Base-by-base conservation (phyloP, 176 grass and related monocot species). In the Carex kokanica region DNA sequence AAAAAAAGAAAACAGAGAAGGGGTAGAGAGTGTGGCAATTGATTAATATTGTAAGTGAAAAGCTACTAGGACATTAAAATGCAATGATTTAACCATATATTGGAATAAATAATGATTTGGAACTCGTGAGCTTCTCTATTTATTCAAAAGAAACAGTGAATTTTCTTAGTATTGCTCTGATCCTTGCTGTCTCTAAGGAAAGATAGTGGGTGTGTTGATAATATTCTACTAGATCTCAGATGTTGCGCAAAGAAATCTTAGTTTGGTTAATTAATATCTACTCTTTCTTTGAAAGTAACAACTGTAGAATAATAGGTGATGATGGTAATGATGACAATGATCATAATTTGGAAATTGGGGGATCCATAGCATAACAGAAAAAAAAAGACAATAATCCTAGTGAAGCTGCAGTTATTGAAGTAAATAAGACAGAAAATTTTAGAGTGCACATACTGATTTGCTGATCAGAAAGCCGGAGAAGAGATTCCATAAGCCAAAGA, bases 391-490 rank as follows among this genome's bases (percentile, higher is more conserved):
- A 73, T 51, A 49, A 51, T 74, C 20, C 20, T 24, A 74, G 7
- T 67, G 5, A 67, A 18, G 41, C n/a, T 74, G 43, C 43, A 14
- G 17, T 27, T 27, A 49, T 52, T 52, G 47, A 74, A 51, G 21
- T 53, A 12, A 74, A 69, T 17, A 18, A 15, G 3, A 16, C 12
- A 65, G 9, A 64, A 52, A 40, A 60, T 11, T 52, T 61, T 13
- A 38, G 43, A 45, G 17, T 9, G 53, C 0, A 85, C 82, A 78
- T 91, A 98, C 92, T 0, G 90, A 58, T 74, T 85, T 88, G 3
- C 89, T 92, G 61, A 95, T 89, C 24, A 95, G 29, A 71, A 88
- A 98, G 2, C 95, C 95, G 0, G 95, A 95, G 84, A 93, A 98
- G 45, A 98, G 79, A 40, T 93, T 95, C 95, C 95, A 95, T 38